Evolutionary conservation across 208 protist species (phyloP).

Genomic region (Leishmania tropica): DNA sequence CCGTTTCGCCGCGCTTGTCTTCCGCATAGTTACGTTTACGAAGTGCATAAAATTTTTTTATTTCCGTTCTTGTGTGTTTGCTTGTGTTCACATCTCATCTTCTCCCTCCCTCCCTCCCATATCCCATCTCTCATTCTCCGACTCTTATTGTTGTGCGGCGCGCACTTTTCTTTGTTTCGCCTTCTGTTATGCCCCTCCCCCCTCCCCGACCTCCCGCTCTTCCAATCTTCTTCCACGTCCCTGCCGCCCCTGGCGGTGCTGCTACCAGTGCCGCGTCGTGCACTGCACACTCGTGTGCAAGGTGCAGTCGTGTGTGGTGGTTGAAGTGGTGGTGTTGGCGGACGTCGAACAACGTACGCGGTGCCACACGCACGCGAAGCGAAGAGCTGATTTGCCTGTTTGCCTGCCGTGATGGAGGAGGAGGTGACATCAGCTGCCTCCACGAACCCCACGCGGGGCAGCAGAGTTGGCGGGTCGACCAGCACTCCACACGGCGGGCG

Average conservation of each 20-base stretch:
- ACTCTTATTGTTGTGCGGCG: neutral
- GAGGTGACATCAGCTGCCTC: neutral
- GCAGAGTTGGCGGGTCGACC: neutral
- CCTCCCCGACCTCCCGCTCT: neutral
- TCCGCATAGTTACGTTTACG: neutral
- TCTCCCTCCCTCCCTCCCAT: neutral
- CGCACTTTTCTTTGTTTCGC: slow-evolving; percentile 10
- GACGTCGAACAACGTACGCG: neutral
- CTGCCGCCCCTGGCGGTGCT: neutral
- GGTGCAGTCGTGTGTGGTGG: no score
- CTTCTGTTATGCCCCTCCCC: neutral
- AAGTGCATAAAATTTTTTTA: no score
- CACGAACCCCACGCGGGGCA: neutral
- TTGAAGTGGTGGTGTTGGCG: neutral
- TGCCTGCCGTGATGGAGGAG: neutral
- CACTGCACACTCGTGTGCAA: neutral
- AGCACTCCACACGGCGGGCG: slow-evolving; percentile 14
- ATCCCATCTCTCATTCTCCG: neutral
- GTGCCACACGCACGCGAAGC: neutral
- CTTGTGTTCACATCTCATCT: neutral
- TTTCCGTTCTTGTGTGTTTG: neutral
- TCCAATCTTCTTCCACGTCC: neutral
- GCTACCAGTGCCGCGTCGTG: neutral
- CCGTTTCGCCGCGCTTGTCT: neutral
- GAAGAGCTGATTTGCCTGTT: slow-evolving; percentile 1